phyloP scores from a whole-genome alignment of 2,329 filamentous ascomycete species.

The Huntiella savannae region DNA sequence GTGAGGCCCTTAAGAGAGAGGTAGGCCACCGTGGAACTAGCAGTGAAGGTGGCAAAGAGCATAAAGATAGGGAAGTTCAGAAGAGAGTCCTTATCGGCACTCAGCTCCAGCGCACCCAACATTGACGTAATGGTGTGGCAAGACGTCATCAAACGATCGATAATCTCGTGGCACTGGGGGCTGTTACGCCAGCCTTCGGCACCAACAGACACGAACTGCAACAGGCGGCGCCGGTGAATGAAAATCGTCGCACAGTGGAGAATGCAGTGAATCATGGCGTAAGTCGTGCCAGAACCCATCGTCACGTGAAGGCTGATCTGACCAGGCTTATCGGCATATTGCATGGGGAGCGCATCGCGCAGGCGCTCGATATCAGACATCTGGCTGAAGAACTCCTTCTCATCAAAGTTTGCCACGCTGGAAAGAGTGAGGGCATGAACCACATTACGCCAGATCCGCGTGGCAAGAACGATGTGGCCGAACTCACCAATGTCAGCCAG shows the following conservation, averaged over 20 bases:
- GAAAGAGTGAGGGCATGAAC: constrained; percentile 41
- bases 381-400: constrained; percentile 31
- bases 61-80: constrained; percentile 45
- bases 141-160: constrained; percentile 37
- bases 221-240: constrained; percentile 37
- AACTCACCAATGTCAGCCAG: constrained; percentile 40
- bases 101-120: constrained; percentile 34
- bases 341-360: constrained; percentile 34
- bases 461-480: constrained; percentile 40
- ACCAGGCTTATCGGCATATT: constrained; percentile 40
- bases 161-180: constrained; percentile 30
- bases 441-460: constrained; percentile 42
- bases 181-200: constrained; percentile 33
- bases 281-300: constrained; percentile 43
- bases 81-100: constrained; percentile 37
- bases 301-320: constrained; percentile 44
- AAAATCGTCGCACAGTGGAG: constrained; percentile 42
- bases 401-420: constrained; percentile 31
- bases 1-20: constrained; percentile 42
- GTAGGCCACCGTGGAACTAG: constrained; percentile 41
- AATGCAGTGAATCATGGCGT: constrained; percentile 42
- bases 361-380: constrained; percentile 36
- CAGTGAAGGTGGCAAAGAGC: constrained; percentile 43
- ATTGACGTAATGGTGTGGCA: constrained; percentile 40
- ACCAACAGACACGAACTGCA: constrained; percentile 36